Evolutionary conservation across 1,284 basidiomycete species (phyloP).

Genomic region (Boletellus deceptivus): DNA sequence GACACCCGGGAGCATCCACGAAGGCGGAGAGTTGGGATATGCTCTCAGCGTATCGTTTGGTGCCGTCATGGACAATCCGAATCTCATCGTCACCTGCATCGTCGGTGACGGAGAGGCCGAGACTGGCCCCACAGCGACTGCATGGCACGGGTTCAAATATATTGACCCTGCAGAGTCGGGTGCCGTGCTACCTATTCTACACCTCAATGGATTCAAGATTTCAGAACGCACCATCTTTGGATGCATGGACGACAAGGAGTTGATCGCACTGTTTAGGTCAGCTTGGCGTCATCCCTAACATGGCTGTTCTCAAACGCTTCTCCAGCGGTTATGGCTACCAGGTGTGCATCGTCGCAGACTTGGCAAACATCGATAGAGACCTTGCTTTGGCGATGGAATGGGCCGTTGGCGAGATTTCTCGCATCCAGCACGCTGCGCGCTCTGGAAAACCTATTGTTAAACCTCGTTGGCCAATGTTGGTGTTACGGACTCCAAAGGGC

Average conservation of each 20-base stretch:
- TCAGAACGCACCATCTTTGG: constrained; percentile 86
- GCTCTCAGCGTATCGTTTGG: constrained; percentile 83
- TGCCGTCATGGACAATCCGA: constrained; percentile 85
- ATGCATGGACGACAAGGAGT: constrained; percentile 86
- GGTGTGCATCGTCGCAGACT: constrained; percentile 77
- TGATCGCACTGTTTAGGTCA: constrained; percentile 60
- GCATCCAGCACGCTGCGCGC: constrained; percentile 78
- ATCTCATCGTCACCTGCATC: constrained; percentile 76
- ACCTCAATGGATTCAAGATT: constrained; percentile 85
- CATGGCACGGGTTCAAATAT: constrained; percentile 86
- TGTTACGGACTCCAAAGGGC: constrained; percentile 83
- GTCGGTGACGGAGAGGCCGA: constrained; percentile 89
- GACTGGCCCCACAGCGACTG: constrained; percentile 80
- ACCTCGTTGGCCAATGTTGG: constrained; percentile 84
- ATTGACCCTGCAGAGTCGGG: constrained; percentile 90
- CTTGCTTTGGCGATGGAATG: constrained; percentile 82
- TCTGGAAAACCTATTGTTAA: constrained; percentile 73
- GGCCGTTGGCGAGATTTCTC: constrained; percentile 74
- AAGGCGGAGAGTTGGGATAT: constrained; percentile 90
- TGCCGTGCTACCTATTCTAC: constrained; percentile 84
- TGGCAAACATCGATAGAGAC: constrained; percentile 61
- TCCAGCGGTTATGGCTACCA: constrained; percentile 82
- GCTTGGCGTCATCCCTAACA: not conserved
- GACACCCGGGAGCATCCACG: constrained; percentile 86
- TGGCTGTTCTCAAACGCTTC: constrained; percentile 4